phyloP scores from a whole-genome alignment of 352 stramenopile species.

The Phytophthora melonis region DNA sequence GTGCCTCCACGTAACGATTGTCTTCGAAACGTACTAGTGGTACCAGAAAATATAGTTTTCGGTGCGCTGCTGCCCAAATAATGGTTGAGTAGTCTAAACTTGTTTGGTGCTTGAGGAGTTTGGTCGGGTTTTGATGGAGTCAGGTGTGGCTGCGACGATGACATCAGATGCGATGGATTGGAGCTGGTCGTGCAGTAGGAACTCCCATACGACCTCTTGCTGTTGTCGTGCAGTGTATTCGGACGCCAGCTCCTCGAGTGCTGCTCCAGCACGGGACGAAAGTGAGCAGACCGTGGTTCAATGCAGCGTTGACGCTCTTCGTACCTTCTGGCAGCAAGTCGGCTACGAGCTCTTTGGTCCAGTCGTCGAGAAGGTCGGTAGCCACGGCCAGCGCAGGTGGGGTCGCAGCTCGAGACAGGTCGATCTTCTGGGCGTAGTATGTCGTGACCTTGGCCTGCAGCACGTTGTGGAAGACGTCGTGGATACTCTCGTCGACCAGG shows the following conservation, averaged over 20 bases:
- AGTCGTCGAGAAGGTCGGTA: slow-evolving; percentile 48
- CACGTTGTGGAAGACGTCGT: slow-evolving; percentile 43
- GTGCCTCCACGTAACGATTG: too few species aligned
- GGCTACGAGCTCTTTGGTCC: slow-evolving; percentile 39
- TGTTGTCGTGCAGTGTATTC: slow-evolving; percentile 26
- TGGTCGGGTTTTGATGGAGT: background rate
- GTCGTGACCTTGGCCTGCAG: slow-evolving; percentile 50
- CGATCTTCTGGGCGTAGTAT: slow-evolving; percentile 41
- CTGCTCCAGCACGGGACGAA: slow-evolving; percentile 18
- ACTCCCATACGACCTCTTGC: slow-evolving; percentile 15
- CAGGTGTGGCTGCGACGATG: background rate
- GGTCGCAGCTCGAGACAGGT: slow-evolving; percentile 45
- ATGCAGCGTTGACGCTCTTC: background rate
- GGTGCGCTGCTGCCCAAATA: too few species aligned
- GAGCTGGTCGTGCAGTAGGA: slow-evolving; percentile 19
- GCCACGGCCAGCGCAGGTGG: slow-evolving; percentile 29
- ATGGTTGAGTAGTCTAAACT: too few species aligned
- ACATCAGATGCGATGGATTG: slow-evolving; percentile 11
- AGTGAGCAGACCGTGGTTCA: slow-evolving; percentile 4
- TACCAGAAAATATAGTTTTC: too few species aligned
- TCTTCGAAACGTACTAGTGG: too few species aligned
- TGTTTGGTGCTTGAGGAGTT: too few species aligned
- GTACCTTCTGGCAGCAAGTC: slow-evolving; percentile 53
- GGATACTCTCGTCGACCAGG: slow-evolving; percentile 37
- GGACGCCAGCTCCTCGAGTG: slow-evolving; percentile 37